Evolutionary conservation across 768 basidiomycete species (phyloP), one percentile per base, ranked within the genome.

Genomic region (Leccinum uliginosum): DNA sequence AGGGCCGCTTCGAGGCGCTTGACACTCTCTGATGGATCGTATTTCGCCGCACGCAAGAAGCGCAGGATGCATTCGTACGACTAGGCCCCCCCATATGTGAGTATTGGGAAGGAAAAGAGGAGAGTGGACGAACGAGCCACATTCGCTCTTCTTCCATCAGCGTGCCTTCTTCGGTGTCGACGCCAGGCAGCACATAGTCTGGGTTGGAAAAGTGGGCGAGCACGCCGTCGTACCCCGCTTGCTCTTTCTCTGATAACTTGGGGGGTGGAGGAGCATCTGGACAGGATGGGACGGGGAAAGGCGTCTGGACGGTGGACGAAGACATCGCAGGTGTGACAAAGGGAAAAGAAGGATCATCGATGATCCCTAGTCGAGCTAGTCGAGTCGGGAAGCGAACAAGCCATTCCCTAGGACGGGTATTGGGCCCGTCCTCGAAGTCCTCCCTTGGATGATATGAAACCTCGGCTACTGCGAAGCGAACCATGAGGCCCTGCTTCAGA

Each of bases 31-130:
- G 75, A 66, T 7, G 74, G 69, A 54, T 82, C 80, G 86, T 90
- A 90, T 61, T 92, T 93, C 1, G 82, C 77, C 2, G 92, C 92
- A 44, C 90, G 84, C 30, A 91, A 71, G 69, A 86, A 93, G 79
- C 91, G 78, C 44, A 88, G 74, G 38, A 92, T 69, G 69, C 88
- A 90, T 59, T 92, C 91, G 65, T 80, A 79, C 2, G 87, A 87
- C 72, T 71, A 12, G 0, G n/a, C n/a, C n/a, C n/a, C n/a, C n/a
- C n/a, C n/a, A 24, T 4, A 24, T 12, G 12, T 56, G 23, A 51
- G 57, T 2, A 30, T 17, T 2, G 4, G 9, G 17, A 17, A 30
- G 17, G 10, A 47, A 26, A 82, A 2, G 26, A 29, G 23, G 9
- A 46, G 11, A 9, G 23, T 10, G 27, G 35, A 78, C 82, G 50